Evolutionary conservation across 2,329 filamentous ascomycete genomes (phyloP), one percentile per base, ranked within the genome.

Genomic region (Rutstroemia sp.): DNA sequence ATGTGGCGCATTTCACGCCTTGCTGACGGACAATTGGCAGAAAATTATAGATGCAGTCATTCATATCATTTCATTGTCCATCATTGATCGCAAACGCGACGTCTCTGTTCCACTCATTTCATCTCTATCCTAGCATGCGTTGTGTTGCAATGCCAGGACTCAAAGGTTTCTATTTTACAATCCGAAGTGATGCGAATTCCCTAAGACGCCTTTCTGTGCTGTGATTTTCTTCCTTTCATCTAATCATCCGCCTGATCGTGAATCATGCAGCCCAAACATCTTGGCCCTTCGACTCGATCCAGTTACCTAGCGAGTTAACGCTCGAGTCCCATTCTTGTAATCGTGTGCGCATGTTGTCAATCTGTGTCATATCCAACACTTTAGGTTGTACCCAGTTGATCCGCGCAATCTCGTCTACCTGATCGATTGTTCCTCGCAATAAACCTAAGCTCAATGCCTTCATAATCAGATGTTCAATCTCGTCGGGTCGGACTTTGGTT

Each of bases 381-480:
- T 97, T 97, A 21, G 94, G 94, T 76, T 99, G 94, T 58, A 99
- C 94, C 94, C 94, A 99, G 68, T 92, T 92, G 73, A 99, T 96
- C 70, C 92, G 84, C 45, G 94, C 94, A 64, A 97, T 84, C 73
- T 92, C 87, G 48, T 90, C 90, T 34, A 99, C 94, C 75, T 99
- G 92, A 72, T 99, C 94, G 67, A 99, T 97, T 56, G 88, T 94
- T 47, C 94, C 94, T 64, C 87, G 83, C 64, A 99, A 76, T 64
- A 99, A 77, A 0, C 94, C 94, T 65, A 99, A 74, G 69, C 92
- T 96, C 67, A 99, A 75, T n/a, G 94, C 94, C 79, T 96, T 97
- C 94, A 99, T 99, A 67, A 99, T 88, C 62, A 99, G 76, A 72
- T 97, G 92, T 78, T 99, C 94, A 65, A 99, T 97, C 76, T 97